Evolutionary conservation across 495 filamentous ascomycete genomes (phyloP).

Genomic region (Bathelium albidoporum): DNA sequence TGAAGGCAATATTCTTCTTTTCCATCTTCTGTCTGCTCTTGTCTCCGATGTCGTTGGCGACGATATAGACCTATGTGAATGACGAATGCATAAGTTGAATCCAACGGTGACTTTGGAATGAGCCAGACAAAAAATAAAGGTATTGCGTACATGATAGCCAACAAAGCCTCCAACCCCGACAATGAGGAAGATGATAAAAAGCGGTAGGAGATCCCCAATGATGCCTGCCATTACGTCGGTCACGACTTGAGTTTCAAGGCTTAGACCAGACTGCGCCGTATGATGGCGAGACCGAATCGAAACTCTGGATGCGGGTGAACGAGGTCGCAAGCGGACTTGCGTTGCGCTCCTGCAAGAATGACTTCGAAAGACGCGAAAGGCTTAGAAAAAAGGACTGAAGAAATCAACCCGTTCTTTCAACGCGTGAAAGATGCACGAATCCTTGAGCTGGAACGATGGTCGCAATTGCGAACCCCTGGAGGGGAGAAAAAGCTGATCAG

Average conservation of each 20-base stretch:
- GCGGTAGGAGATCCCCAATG: slow-evolving; percentile 52
- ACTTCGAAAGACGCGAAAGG: not conserved
- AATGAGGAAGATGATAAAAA: slow-evolving; percentile 61
- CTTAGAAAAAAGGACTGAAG: not conserved
- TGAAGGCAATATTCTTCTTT: slow-evolving; percentile 67
- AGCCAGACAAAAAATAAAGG: too few relatives aligned
- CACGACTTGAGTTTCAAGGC: not conserved
- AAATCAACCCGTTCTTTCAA: not conserved
- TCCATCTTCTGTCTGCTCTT: slow-evolving; percentile 67
- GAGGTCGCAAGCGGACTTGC: too few relatives aligned
- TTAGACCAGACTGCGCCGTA: not conserved
- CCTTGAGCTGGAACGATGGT: not conserved
- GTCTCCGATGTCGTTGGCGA: slow-evolving; percentile 55
- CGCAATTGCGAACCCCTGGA: not conserved
- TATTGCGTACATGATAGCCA: slow-evolving; percentile 45
- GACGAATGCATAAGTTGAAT: too few relatives aligned
- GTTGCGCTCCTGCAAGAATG: too few relatives aligned
- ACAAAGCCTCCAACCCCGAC: slow-evolving; percentile 52
- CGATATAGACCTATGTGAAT: slow-evolving; percentile 45
- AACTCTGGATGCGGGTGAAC: too few relatives aligned
- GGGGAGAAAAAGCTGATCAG: not conserved
- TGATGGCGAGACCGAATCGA: not conserved
- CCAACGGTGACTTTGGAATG: too few relatives aligned
- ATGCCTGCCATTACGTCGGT: slow-evolving; percentile 16
- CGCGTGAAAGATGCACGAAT: not conserved